Evolutionary conservation across 192 early-diverging fungal species (phyloP), one percentile per base, ranked within the genome.

Genomic region (Jimgerdemannia flammicorona): DNA sequence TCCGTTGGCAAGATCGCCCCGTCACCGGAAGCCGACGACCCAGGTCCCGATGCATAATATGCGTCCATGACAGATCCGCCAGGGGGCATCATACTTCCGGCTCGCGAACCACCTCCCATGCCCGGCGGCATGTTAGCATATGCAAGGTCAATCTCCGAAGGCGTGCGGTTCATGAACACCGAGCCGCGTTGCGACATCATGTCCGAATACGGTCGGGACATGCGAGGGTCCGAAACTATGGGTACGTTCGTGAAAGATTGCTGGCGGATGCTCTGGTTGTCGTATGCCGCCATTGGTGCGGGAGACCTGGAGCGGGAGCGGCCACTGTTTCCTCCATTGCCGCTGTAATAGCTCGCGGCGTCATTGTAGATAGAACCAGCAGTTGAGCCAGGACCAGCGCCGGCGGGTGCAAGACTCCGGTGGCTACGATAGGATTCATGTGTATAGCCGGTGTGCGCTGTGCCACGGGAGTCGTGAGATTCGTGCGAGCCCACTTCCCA

Each of bases 1-100:
- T 97, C 93, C 42, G 89, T 88, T 4, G 95, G 94, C 72, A 86
- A 59, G 49, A 59, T 59, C 49, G 49, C 49, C 49, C 49, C 49
- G 14, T 59, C 66, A 17, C 74, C 83, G 39, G 82, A 81, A 20
- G 77, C 59, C 78, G 76, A 81, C 17, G 72, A 20, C 66, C 67
- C 77, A 4, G 72, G 69, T 41, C n/a, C 29, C 4, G 65, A 18
- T 17, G 17, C 68, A 3, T 64, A 67, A 49, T 3, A 67, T 4
- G 42, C 43, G 75, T 7, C 67, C 66, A 39, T 71, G 59, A 18
- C 71, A 66, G 8, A 74, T 64, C 3, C n/a, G 7, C 6, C 40
- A 41, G 67, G 67, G 9, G 67, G 40, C 19, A 68, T 68, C 29
- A 41, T 68, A 9, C 29, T 40, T 10, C 67, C 67, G 9, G 67